Evolutionary conservation across 2,329 filamentous ascomycete species (phyloP).

Genomic region (Ophiostoma australiae): DNA sequence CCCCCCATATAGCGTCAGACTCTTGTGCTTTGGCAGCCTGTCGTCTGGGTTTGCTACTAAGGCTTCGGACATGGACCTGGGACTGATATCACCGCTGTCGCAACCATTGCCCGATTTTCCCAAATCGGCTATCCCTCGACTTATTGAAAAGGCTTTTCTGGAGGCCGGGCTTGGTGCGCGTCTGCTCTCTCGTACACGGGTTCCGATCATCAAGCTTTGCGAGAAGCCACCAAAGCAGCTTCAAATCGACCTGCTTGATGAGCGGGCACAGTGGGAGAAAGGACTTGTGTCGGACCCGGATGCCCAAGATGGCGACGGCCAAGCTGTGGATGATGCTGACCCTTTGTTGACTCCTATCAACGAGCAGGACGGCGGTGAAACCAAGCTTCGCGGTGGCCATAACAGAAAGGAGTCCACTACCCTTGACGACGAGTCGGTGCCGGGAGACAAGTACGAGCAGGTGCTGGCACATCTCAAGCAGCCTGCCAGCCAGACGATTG

Average conservation of each 20-base stretch:
- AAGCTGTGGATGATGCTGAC: slow-evolving; percentile 7
- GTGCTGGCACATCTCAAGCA: slow-evolving; percentile 38
- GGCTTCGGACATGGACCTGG: slow-evolving; percentile 87
- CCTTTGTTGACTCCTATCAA: background rate
- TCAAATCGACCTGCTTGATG: slow-evolving; percentile 55
- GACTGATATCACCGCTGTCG: slow-evolving; percentile 63
- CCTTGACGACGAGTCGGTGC: slow-evolving; percentile 19
- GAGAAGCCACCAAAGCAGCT: slow-evolving; percentile 61
- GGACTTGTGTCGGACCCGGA: slow-evolving; percentile 42
- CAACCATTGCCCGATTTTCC: slow-evolving; percentile 48
- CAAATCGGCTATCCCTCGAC: slow-evolving; percentile 61
- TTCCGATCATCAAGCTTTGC: slow-evolving; percentile 85
- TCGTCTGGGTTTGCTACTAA: slow-evolving; percentile 81
- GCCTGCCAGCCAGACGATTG: slow-evolving; percentile 38
- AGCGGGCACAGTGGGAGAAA: slow-evolving; percentile 67
- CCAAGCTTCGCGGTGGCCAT: slow-evolving; percentile 10
- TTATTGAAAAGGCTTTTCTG: slow-evolving; percentile 71
- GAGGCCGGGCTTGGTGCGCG: slow-evolving; percentile 69
- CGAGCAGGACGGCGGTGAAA: background rate
- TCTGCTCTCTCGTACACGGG: slow-evolving; percentile 69
- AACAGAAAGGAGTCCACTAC: slow-evolving; percentile 20
- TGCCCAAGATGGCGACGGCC: background rate
- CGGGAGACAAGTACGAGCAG: slow-evolving; percentile 23
- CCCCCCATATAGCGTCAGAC: slow-evolving; percentile 52
- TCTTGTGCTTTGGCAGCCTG: slow-evolving; percentile 78